Evolutionary conservation across 805 yeast species (phyloP).

Genomic region (Teunomyces tritomae): DNA sequence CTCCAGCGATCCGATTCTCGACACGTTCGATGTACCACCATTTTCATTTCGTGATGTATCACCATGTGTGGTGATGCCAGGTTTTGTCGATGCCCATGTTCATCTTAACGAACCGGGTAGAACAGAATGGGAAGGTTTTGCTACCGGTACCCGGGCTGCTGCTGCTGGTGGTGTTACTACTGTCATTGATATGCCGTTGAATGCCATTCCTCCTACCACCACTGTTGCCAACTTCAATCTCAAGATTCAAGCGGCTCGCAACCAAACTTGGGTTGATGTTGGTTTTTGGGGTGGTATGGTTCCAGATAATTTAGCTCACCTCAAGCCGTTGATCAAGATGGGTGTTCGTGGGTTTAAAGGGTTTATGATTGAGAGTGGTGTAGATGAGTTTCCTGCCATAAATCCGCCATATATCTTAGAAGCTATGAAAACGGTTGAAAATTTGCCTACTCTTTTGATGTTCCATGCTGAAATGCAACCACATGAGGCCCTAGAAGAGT

Average conservation of each 20-base stretch:
- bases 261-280: slow-evolving; percentile 87
- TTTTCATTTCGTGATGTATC: slow-evolving; percentile 51
- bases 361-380: slow-evolving; percentile 91
- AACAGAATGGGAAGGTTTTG: slow-evolving; percentile 98
- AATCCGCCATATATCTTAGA: slow-evolving; percentile 57
- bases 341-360: slow-evolving; percentile 96
- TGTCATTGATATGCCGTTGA: slow-evolving; percentile 92
- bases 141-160: slow-evolving; percentile 92
- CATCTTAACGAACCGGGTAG: slow-evolving; percentile 97
- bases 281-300: slow-evolving; percentile 97
- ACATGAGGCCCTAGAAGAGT: slow-evolving; percentile 1
- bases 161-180: slow-evolving; percentile 97
- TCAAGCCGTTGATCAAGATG: slow-evolving; percentile 71
- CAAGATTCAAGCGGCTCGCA: slow-evolving; percentile 75
- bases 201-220: slow-evolving; percentile 95
- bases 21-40: slow-evolving; percentile 41
- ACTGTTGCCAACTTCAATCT: slow-evolving; percentile 69
- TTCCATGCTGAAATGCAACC: slow-evolving; percentile 93
- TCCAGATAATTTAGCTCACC: slow-evolving; percentile 69
- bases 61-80: slow-evolving; percentile 75
- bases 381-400: slow-evolving; percentile 90
- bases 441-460: slow-evolving; percentile 69
- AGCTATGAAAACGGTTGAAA: slow-evolving; percentile 66
- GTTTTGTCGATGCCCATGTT: slow-evolving; percentile 90
- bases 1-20: slow-evolving; percentile 39